A percentile compares a stretch with the other conserved stretches of the same genome.
Conservation (phyloP, 169 alveolate genomes). For the Perkinsus marinus region DNA sequence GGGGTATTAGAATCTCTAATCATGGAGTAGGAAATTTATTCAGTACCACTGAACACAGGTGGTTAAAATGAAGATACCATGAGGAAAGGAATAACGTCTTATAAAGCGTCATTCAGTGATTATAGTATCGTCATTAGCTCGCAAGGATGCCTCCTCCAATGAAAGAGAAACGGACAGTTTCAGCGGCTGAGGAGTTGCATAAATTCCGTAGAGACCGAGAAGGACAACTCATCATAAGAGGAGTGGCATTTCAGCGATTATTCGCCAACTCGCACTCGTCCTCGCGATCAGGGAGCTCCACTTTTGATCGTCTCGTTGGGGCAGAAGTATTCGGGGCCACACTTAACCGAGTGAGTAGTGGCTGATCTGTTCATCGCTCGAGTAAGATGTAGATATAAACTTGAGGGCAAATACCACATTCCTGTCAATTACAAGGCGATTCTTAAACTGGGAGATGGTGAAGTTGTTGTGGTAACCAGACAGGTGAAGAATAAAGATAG, state of each 20-base stretch:
- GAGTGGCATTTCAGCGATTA: background rate
- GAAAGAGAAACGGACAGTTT: background rate
- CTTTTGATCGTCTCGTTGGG: background rate
- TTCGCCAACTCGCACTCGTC: background rate
- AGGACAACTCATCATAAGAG: background rate
- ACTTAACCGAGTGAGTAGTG: background rate
- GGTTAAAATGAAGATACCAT: too few relatives aligned
- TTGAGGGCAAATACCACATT: constrained; percentile 26
- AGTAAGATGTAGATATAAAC: background rate
- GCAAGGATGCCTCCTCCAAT: background rate
- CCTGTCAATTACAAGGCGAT: constrained; percentile 27
- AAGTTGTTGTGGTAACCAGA: constrained; percentile 22
- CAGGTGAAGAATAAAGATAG: background rate
- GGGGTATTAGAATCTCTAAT: too few relatives aligned
- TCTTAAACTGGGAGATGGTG: constrained; percentile 26
- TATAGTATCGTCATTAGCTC: too few relatives aligned
- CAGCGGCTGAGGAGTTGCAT: background rate
- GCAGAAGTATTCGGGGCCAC: background rate
- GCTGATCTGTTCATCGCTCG: background rate
- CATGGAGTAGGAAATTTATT: too few relatives aligned
- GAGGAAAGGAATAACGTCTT: too few relatives aligned
- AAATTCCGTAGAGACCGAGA: background rate
- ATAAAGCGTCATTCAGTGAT: too few relatives aligned
- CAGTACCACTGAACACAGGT: background rate
- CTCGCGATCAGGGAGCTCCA: background rate